Evolutionary conservation across 192 early-diverging fungal genomes (phyloP), one percentile per base, ranked within the genome.

Genomic region (Mortierella claussenii): DNA sequence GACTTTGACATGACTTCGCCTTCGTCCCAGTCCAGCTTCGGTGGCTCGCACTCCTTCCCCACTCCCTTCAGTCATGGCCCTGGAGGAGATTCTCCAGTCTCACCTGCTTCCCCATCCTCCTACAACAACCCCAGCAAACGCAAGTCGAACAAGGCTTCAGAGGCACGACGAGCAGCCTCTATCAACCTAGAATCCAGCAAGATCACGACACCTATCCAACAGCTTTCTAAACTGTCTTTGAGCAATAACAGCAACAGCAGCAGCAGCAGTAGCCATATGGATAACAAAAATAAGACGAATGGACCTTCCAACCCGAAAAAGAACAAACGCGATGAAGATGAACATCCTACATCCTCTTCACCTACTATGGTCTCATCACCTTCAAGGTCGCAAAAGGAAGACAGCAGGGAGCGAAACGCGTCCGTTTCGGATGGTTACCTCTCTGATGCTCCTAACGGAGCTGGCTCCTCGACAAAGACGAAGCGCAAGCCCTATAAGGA

Each of bases 401-500:
- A 60, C 32, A 63, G 60, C 21, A 34, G 33, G 40, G 59, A 74
- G 24, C 42, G 59, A 40, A 51, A 63, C 55, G 24, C 50, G 7
- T 49, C 64, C 8, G 47, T 55, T 18, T 58, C 76, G 37, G 60
- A 80, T 53, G 65, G 59, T 23, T 62, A 43, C 10, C 55, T 63
- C 20, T 69, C 78, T 8, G 50, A 60, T 31, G 42, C 62, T 17
- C 37, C 60, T 40, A 50, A 31, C 23, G 47, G 33, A n/a, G 11
- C 44, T 21, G 11, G 55, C 0, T 46, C 65, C 2, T 17, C 57
- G 8, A 56, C 69, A 17, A 69, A 58, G 40, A 61, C 80, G 11
- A 68, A 80, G 50, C 68, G 76, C 40, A 85, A 85, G 59, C 79
- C 81, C 8, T 80, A 86, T 66, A 88, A 87, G 57, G 90, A 90